A percentile compares a stretch with the other conserved stretches of the same genome.
Evolutionary conservation across 2,329 filamentous ascomycete genomes (phyloP).

Genomic region (Botryotinia calthae): DNA sequence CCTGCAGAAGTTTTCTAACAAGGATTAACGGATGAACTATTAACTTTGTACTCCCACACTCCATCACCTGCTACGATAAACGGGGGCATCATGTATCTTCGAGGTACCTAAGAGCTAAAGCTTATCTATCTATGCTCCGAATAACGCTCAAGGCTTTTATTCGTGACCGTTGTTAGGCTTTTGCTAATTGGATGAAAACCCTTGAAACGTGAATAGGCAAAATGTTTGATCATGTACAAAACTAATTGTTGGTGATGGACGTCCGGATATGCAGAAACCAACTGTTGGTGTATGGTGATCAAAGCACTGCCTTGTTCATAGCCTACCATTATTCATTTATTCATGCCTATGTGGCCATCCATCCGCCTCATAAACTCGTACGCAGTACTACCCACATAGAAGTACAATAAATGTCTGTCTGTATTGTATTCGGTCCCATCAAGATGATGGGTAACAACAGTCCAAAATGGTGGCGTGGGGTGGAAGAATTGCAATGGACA

Average conservation of each 20-base stretch:
- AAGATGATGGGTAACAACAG: not conserved
- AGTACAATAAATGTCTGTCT: not conserved
- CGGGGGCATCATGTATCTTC: not conserved
- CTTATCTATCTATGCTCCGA: not conserved
- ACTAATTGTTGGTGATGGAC: not conserved
- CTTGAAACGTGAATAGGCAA: not conserved
- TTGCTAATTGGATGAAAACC: not conserved
- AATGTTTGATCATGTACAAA: not conserved
- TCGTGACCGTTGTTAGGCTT: not conserved
- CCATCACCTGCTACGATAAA: not conserved
- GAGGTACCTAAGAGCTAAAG: not conserved
- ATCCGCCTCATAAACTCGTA: not conserved
- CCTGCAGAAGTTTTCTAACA: constrained; percentile 10
- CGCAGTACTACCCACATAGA: not conserved
- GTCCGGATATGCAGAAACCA: not conserved
- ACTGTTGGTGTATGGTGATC: not conserved
- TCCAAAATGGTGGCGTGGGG: not conserved
- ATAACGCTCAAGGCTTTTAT: not conserved
- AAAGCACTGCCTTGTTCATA: not conserved
- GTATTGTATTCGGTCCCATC: not conserved
- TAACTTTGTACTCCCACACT: constrained; percentile 6
- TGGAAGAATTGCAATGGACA: not conserved
- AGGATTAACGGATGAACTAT: not conserved
- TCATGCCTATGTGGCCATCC: not conserved
- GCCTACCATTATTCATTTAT: not conserved